A percentile compares a stretch with the other conserved stretches of the same genome.
Evolutionary conservation across 139 green algal genomes (phyloP).

Genomic region (Haematococcus lacustris): DNA sequence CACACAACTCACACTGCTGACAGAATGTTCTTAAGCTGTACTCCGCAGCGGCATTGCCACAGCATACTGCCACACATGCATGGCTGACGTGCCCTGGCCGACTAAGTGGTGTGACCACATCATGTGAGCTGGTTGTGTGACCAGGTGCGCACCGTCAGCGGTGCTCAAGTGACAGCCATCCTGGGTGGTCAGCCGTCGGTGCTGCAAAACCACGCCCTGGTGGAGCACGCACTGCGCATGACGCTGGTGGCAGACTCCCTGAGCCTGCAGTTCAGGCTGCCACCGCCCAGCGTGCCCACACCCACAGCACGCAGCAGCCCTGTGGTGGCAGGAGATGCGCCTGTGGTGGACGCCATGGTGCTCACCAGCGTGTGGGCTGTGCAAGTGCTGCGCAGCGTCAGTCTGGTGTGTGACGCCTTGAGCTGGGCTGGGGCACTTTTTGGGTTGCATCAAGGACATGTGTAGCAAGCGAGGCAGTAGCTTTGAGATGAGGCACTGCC

Average conservation of each 20-base stretch:
- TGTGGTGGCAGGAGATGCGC: slow-evolving; percentile 45
- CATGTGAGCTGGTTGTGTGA: no score
- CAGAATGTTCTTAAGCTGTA: no score
- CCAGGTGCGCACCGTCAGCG: slow-evolving; percentile 23
- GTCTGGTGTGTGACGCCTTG: no score
- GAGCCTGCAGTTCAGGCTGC: slow-evolving; percentile 72
- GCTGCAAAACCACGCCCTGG: slow-evolving; percentile 39
- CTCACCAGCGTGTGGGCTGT: slow-evolving; percentile 77
- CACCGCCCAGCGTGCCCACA: slow-evolving; percentile 46
- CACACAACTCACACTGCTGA: no score
- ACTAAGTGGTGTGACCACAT: no score
- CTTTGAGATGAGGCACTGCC: no score
- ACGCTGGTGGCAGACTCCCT: slow-evolving; percentile 64
- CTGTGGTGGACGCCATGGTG: slow-evolving; percentile 59
- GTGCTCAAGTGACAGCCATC: slow-evolving; percentile 41
- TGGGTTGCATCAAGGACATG: no score
- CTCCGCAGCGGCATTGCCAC: no score
- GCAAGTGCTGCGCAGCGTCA: slow-evolving; percentile 59
- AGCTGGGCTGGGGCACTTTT: no score
- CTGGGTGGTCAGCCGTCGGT: slow-evolving; percentile 56
- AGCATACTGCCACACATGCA: no score
- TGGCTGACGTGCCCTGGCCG: no score
- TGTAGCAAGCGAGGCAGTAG: no score
- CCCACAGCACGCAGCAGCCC: slow-evolving; percentile 26
- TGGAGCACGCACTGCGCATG: slow-evolving; percentile 62